Base-by-base conservation (phyloP, 2,329 filamentous ascomycete genomes). In the Ophiostoma piceae region DNA sequence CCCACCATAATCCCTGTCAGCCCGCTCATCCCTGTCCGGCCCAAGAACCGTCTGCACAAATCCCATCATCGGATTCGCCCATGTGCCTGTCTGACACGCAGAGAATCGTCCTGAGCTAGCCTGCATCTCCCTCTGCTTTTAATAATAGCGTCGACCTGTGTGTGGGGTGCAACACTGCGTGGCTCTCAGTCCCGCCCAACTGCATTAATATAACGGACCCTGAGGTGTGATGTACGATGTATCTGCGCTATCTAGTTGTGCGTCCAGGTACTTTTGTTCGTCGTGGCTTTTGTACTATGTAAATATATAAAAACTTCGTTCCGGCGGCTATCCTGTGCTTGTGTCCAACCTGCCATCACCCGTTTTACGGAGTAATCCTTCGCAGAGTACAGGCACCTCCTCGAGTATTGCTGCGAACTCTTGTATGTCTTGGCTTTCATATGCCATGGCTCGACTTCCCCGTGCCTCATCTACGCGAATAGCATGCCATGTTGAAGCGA, bases 61-160 rank as follows among this genome's bases (percentile, higher is more conserved):
- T 73, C 72, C 72, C 70, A 66, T 71, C 41, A 68, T 67, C 60
- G 67, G 69, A 71, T 68, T 71, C 26, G 68, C 65, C 68, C 72
- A 73, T 73, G 72, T 73, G 72, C 71, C 67, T 69, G 66, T 26
- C 62, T 54, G 64, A 62, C 60, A 64, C 54, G 66, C 69, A 68
- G 71, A 67, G 66, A 73, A 29, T 65, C 29, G 71, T 60, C 37
- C 32, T 35, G 19, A 14, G 51, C 68, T 66, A 68, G 70, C 60
- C 39, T 64, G 57, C 43, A 37, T 65, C 47, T 67, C 35, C 22
- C n/a, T 57, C 66, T 37, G 62, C 57, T 54, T 43, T 47, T 47
- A 66, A 66, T 64, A 69, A 57, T 69, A 62, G 43, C 65, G 43
- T 16, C 41, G n/a, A 26, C 22, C 4, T 57, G 7, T 37, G 32